Percentiles rank a stretch among this genome's conserved stretches.
Evolutionary conservation across 805 yeast genomes (phyloP).

Genomic region (Schwanniomyces polymorphus): DNA sequence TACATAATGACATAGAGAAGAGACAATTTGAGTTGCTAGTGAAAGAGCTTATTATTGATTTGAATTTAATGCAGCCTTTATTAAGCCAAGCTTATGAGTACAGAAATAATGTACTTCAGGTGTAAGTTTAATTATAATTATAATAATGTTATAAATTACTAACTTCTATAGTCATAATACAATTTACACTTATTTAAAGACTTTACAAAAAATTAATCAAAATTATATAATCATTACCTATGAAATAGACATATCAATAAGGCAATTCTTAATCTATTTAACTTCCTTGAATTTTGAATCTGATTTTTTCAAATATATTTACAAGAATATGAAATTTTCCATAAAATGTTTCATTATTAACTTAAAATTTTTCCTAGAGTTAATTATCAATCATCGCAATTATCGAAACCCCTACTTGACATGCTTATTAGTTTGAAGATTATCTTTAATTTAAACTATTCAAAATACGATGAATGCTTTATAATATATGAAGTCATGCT

Average conservation of each 20-base stretch:
- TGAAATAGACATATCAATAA: slow-evolving; percentile 2
- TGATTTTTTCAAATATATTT: slow-evolving; percentile 1
- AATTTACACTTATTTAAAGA: slow-evolving; percentile 3
- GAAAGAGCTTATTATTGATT: slow-evolving; percentile 1
- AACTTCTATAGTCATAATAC: slow-evolving; percentile 1
- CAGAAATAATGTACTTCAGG: not conserved
- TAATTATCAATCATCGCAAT: not conserved
- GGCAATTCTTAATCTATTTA: slow-evolving; percentile 2
- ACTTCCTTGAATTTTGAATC: slow-evolving; percentile 3
- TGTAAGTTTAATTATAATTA: not conserved
- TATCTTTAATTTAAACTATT: no score
- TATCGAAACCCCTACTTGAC: slow-evolving; percentile 3
- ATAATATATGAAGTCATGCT: not conserved
- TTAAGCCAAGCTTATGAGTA: not conserved
- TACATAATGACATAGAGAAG: not conserved
- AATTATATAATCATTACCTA: not conserved
- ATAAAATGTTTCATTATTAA: slow-evolving; percentile 3
- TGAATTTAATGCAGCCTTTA: slow-evolving; percentile 3
- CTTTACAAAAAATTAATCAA: not conserved
- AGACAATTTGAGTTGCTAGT: not conserved
- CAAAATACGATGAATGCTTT: no score
- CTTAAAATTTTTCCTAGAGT: slow-evolving; percentile 5
- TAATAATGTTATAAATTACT: not conserved
- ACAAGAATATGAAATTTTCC: slow-evolving; percentile 2
- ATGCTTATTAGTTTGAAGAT: not conserved